A percentile compares a stretch with the other conserved stretches of the same genome.
These are phyloP conservation scores for Myxozyma nipponensis DNA, from an alignment of 805 yeast genomes.

Conservation along the genomic window DNA sequence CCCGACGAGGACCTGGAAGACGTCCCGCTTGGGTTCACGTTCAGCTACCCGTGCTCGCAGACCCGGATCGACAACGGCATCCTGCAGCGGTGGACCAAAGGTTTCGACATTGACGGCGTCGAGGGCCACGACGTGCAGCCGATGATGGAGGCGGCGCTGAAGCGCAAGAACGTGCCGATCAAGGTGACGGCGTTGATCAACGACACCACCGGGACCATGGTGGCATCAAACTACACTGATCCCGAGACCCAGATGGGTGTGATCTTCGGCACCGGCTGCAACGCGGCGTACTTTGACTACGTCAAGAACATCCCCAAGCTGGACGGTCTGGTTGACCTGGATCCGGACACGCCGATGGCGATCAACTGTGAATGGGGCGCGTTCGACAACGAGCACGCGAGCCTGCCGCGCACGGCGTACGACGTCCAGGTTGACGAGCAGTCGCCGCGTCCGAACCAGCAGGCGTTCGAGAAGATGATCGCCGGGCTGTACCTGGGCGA, in stretches of 20 bases:
- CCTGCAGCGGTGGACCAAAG: conserved; percentile 96
- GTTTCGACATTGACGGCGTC: conserved; percentile 87
- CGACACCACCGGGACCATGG: conserved; percentile 96
- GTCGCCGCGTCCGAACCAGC: conserved; percentile 96
- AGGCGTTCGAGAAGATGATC: conserved; percentile 93
- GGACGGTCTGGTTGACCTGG: conserved; percentile 67
- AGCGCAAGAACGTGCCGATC: conserved; percentile 64
- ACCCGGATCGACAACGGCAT: conserved; percentile 77
- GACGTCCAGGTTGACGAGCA: conserved; percentile 75
- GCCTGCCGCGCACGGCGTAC: conserved; percentile 85
- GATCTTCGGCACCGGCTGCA: conserved; percentile 96
- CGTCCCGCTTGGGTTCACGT: conserved; percentile 88
- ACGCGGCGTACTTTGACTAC: conserved; percentile 68
- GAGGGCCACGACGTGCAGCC: conserved; percentile 95
- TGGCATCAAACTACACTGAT: conserved; percentile 91
- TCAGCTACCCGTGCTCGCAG: conserved; percentile 78
- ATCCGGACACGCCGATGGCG: conserved; percentile 73
- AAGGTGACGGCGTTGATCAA: conserved; percentile 88
- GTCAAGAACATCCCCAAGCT: conserved; percentile 74
- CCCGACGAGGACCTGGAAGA: conserved; percentile 53
- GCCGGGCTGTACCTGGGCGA: conserved; percentile 97
- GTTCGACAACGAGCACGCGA: conserved; percentile 81
- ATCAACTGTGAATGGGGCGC: conserved; percentile 99
- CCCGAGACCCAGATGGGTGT: conserved; percentile 88
- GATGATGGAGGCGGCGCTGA: conserved; percentile 74